Evolutionary conservation across 306 rosid species (phyloP), one percentile per base, ranked within the genome.

Genomic region (Castanospermum australe): DNA sequence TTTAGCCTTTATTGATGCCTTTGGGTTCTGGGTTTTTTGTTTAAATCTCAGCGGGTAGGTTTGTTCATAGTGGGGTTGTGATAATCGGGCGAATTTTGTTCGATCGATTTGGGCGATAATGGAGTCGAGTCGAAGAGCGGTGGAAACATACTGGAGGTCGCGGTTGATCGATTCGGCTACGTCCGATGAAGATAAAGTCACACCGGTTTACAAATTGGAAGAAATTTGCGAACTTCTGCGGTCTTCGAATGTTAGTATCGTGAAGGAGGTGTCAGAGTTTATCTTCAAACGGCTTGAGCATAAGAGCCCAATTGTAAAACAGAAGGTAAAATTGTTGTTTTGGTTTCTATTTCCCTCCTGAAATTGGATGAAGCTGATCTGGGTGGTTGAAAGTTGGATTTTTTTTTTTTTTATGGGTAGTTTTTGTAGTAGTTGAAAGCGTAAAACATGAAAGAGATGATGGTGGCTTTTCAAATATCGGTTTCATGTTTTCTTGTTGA

Each of bases 121-220:
- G 99, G 99, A 96, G 78, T 83, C 98, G 66, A 93, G 99, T 85
- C 85, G 99, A 63, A 90, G 99, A 90, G 99, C 98, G 38, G 99
- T 96, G 79, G 99, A 96, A 78, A 90, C 99, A 39, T 96, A 91
- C 70, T 91, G 98, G 99, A 87, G 98, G 67, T 91, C 98, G 25
- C 80, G 97, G 59, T 72, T 93, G 93, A 82, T 96, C 80, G 99
- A 96, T 80, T 86, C 86, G 42, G 99, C 91, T 13, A 96, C 99
- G 4, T 88, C 94, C 14, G 97, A 93, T 65, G 99, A 96, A 84
- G 99, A 93, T 85, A 93, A 96, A 77, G 96, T 96, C 35, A 64
- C 99, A 0, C 98, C 99, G 2, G 97, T 96, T 5, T 96, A 87
- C 88, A 96, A 93, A 80, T 80, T 96, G 84, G 99, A 96, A 59